Evolutionary conservation across 768 basidiomycete species (phyloP), one percentile per base, ranked within the genome.

Genomic region (Leccinum longicurvipes): DNA sequence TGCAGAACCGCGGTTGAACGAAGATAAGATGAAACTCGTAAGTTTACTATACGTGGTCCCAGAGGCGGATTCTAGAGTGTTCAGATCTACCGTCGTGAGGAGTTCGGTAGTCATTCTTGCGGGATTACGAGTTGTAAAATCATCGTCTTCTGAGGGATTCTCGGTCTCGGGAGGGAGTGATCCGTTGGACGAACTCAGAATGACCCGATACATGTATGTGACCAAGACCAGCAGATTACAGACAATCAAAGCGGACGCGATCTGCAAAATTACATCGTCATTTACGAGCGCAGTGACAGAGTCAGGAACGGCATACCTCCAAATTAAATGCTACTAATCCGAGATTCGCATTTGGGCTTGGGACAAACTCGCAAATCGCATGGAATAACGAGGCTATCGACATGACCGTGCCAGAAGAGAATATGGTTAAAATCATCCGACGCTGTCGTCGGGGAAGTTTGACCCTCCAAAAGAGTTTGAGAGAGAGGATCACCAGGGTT

Each of bases 141-240:
- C 36, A n/a, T 39, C 36, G n/a, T 39, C 36, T n/a, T n/a, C 36
- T 39, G 36, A 39, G n/a, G 4, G 10, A n/a, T 12, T 49, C 58
- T 17, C 57, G 54, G n/a, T 62, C 60, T 10, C 10, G 5, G 44
- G 14, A 0, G 39, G 31, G 29, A 47, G 36, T 5, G 47, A 42
- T n/a, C 47, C 39, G 27, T 47, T 12, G 21, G 32, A 11, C 14
- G 48, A n/a, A n/a, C 8, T 29, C 53, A 36, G 14, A 27, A 57
- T 31, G 6, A 51, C 46, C 8, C 56, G 53, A 27, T 63, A 63
- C 7, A 51, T 3, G 21, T 57, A 60, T 1, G 62, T 60, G n/a
- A 60, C 54, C 9, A 55, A 42, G 27, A 60, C 56, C 9, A 60
- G 53, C 51, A 64, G 29, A 23, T 64, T 60, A 15, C 63, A 63